Evolutionary conservation across 345 rosid species (phyloP).

Genomic region (Noccaea caerulescens): DNA sequence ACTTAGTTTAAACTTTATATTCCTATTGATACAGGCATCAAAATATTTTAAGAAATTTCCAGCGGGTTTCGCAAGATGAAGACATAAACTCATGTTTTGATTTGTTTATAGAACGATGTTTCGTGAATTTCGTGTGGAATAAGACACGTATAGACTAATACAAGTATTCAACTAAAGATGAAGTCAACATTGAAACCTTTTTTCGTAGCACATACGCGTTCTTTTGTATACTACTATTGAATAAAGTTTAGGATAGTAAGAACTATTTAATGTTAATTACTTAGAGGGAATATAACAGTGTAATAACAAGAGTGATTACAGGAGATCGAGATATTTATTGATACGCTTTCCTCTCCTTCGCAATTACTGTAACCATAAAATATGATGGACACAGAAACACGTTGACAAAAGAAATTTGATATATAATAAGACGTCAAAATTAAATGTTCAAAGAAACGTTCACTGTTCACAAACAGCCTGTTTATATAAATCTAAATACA

Average conservation of each 20-base stretch:
- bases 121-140: conserved; percentile 5
- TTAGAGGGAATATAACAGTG: no score
- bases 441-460: not conserved
- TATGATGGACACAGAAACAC: not conserved
- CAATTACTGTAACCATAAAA: no score
- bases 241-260: no score
- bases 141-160: conserved; percentile 15
- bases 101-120: conserved; percentile 5
- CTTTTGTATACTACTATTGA: no score
- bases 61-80: conserved; percentile 22
- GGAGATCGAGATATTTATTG: no score
- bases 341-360: no score
- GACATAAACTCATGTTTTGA: not conserved
- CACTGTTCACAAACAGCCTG: not conserved
- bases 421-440: conserved; percentile 26
- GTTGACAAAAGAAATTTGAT: not conserved
- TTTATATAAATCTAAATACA: not conserved
- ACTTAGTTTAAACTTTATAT: not conserved
- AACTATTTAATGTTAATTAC: no score
- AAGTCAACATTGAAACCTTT: no score
- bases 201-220: no score
- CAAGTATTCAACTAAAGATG: conserved; percentile 1
- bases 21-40: not conserved
- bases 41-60: conserved; percentile 9
- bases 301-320: no score